These are phyloP conservation scores for Endoconidiophora polonica DNA, from an alignment of 2,329 filamentous ascomycete genomes.

Conservation along the genomic window DNA sequence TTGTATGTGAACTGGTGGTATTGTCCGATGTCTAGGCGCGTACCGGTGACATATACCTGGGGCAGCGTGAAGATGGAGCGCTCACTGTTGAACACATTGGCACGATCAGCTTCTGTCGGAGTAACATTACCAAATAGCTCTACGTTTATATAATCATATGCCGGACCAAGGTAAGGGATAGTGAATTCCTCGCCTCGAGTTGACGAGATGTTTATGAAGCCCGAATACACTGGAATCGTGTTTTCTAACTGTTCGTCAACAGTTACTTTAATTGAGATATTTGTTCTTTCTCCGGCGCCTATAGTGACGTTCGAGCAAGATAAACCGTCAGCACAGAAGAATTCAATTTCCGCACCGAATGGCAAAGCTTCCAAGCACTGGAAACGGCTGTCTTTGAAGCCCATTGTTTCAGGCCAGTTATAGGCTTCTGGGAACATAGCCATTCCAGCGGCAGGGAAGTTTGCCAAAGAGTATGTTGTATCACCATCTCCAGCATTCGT, in stretches of 20 bases:
- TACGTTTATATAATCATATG: constrained; percentile 4
- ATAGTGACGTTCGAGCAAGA: background rate
- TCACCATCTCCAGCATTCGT: constrained; percentile 5
- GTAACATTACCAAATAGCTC: background rate
- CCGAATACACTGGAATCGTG: constrained; percentile 3
- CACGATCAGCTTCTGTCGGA: background rate
- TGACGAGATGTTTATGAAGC: constrained; percentile 1
- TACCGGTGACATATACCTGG: constrained; percentile 1
- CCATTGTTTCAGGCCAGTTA: background rate
- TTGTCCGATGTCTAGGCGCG: background rate
- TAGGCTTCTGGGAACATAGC: constrained; percentile 4
- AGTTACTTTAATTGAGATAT: constrained; percentile 30
- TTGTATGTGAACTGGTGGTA: constrained; percentile 4
- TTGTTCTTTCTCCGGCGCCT: background rate
- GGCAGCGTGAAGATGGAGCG: constrained; percentile 2
- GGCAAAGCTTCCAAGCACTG: background rate
- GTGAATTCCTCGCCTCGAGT: background rate
- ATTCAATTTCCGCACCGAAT: background rate
- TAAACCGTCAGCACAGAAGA: background rate
- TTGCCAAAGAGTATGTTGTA: background rate
- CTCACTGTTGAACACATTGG: background rate
- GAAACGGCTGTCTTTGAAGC: background rate
- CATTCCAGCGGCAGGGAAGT: constrained; percentile 1
- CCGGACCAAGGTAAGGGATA: constrained; percentile 4
- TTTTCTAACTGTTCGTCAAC: constrained; percentile 34